Evolutionary conservation across 768 basidiomycete species (phyloP).

Genomic region (Rhodotorula taiwanensis): DNA sequence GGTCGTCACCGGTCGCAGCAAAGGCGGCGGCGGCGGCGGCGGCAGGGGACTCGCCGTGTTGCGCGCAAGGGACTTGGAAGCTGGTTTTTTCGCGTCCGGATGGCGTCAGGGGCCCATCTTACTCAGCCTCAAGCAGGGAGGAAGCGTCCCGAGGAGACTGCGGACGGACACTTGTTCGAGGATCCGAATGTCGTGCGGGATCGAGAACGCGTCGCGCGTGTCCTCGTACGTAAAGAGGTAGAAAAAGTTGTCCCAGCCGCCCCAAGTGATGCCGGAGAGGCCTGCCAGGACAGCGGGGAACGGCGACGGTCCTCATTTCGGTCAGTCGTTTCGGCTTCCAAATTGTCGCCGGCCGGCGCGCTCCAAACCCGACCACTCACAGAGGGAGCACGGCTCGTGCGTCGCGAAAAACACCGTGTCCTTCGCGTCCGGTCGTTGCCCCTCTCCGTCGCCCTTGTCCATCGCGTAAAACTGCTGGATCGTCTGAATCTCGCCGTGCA

Average conservation of each 20-base stretch:
- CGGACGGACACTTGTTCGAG: slow-evolving; percentile 38
- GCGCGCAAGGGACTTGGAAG: slow-evolving; percentile 2
- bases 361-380: slow-evolving; percentile 14
- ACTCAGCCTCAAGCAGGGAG: too few species aligned
- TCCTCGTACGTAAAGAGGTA: slow-evolving; percentile 40
- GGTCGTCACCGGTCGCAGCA: not conserved
- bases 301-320: not conserved
- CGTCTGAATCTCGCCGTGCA: slow-evolving; percentile 41
- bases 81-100: not conserved
- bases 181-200: slow-evolving; percentile 30
- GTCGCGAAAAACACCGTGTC: slow-evolving; percentile 42
- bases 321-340: not conserved
- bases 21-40: not conserved
- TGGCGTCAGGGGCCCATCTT: too few species aligned
- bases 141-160: too few species aligned
- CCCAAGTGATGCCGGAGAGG: slow-evolving; percentile 41
- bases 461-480: slow-evolving; percentile 40
- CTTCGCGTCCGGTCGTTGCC: slow-evolving; percentile 28
- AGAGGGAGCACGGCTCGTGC: slow-evolving; percentile 42
- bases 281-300: slow-evolving; percentile 14
- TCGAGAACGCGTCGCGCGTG: slow-evolving; percentile 40
- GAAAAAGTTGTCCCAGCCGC: slow-evolving; percentile 38
- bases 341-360: not conserved
- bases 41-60: slow-evolving; percentile 12
- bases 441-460: too few species aligned